A percentile compares a stretch with the other conserved stretches of the same genome.
Conservation (phyloP, 1,284 basidiomycete species). For the Puccinia polysora region DNA sequence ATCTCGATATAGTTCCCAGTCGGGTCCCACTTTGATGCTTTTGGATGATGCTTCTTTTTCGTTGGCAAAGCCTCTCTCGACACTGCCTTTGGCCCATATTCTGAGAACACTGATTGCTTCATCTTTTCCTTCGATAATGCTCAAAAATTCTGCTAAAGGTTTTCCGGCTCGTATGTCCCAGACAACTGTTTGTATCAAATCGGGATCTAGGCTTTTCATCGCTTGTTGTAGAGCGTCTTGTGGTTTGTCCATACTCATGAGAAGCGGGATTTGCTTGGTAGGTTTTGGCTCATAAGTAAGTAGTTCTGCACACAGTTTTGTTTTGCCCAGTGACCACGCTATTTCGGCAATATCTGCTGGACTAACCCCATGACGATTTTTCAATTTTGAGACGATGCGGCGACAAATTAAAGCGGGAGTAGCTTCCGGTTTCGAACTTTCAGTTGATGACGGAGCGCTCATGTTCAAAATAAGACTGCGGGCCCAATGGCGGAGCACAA, state of each 20-base stretch:
- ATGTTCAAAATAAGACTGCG: constrained; percentile 68
- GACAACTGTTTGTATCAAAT: constrained; percentile 87
- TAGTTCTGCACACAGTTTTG: constrained; percentile 77
- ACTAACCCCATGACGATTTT: constrained; percentile 59
- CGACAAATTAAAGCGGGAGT: constrained; percentile 70
- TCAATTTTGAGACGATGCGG: constrained; percentile 79
- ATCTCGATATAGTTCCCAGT: constrained; percentile 83
- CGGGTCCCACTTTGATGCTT: constrained; percentile 51
- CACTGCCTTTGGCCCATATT: constrained; percentile 72
- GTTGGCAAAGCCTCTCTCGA: constrained; percentile 28
- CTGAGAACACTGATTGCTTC: constrained; percentile 72
- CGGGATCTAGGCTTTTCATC: constrained; percentile 89
- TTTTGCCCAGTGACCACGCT: constrained; percentile 86
- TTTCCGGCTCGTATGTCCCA: constrained; percentile 76
- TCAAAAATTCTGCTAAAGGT: constrained; percentile 87
- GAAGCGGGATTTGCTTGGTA: constrained; percentile 85
- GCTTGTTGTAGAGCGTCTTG: constrained; percentile 80
- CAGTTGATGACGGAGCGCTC: neutral
- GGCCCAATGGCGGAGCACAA: constrained; percentile 93
- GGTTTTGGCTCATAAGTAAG: constrained; percentile 83
- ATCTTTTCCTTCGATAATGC: constrained; percentile 77
- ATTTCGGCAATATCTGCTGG: constrained; percentile 91
- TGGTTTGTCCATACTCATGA: constrained; percentile 92
- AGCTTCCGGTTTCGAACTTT: neutral
- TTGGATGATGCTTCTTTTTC: neutral